A percentile compares a stretch with the other conserved stretches of the same genome.
phyloP scores from a whole-genome alignment of 345 rosid genomes.

The Rhodomyrtus tomentosa region DNA sequence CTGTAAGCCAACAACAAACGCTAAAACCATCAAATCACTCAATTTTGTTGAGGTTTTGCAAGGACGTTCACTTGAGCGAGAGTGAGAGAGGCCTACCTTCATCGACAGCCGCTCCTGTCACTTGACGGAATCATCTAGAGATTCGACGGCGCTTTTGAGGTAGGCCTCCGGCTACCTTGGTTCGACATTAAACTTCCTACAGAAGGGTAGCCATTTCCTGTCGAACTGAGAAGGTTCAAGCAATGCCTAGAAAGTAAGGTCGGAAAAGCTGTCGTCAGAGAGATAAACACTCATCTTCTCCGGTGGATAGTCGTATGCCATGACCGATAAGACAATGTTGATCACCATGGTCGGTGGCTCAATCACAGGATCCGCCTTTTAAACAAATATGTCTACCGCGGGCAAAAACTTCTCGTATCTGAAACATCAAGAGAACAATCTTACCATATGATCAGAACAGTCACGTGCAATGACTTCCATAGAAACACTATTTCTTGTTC shows the following conservation, averaged over 20 bases:
- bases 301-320: slow-evolving; percentile 48
- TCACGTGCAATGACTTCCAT: not conserved
- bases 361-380: slow-evolving; percentile 61
- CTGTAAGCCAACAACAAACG: not conserved
- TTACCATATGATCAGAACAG: not conserved
- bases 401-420: slow-evolving; percentile 31
- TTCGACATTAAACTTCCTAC: slow-evolving; percentile 38
- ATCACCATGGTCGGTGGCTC: slow-evolving; percentile 73
- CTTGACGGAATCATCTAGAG: not conserved
- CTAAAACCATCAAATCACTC: not conserved
- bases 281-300: slow-evolving; percentile 48
- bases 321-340: slow-evolving; percentile 51
- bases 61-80: not conserved
- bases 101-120: not conserved
- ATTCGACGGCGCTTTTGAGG: not conserved
- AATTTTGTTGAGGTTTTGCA: not conserved
- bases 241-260: slow-evolving; percentile 46
- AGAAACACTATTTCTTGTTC: not conserved
- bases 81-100: not conserved
- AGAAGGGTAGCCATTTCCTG: slow-evolving; percentile 49
- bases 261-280: slow-evolving; percentile 63
- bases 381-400: slow-evolving; percentile 49
- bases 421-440: not conserved
- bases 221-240: slow-evolving; percentile 43
- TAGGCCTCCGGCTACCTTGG: slow-evolving; percentile 62